phyloP scores from a whole-genome alignment of 225 moss, liverwort and hornwort species.

The Sphagnum tenellum region DNA sequence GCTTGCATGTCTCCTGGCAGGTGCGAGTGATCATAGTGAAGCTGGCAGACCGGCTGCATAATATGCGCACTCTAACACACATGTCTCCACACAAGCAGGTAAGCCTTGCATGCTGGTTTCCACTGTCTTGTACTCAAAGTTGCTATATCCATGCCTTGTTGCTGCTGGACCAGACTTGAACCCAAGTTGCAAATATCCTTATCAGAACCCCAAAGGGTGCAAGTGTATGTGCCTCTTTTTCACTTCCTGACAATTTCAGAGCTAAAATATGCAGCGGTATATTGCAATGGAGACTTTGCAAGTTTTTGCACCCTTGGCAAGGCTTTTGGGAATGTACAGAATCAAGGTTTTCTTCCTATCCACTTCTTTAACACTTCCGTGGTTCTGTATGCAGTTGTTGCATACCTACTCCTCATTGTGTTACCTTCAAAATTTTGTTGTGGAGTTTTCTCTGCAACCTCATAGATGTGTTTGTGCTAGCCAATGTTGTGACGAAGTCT shows the following conservation, averaged over 20 bases:
- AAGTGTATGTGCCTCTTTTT: not conserved
- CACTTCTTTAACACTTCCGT: too few species aligned
- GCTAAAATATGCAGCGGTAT: constrained; percentile 55
- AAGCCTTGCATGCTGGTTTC: not conserved
- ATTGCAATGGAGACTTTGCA: constrained; percentile 95
- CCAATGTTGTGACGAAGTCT: too few species aligned
- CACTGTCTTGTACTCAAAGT: not conserved
- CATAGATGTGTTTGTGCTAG: too few species aligned
- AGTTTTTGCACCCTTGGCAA: constrained; percentile 98
- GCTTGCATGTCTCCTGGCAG: constrained; percentile 23
- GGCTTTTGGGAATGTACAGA: constrained; percentile 85
- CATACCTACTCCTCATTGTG: too few species aligned
- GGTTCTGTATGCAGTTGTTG: too few species aligned
- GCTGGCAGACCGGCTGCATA: constrained; percentile 95
- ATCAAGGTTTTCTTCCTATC: constrained; percentile 51
- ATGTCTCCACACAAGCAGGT: constrained; percentile 99
- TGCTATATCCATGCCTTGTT: not conserved
- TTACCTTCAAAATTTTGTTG: too few species aligned
- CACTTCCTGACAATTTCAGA: not conserved
- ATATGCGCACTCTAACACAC: constrained; percentile 87
- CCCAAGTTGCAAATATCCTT: not conserved
- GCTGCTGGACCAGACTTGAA: not conserved
- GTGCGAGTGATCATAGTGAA: constrained; percentile 98
- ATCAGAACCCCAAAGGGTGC: not conserved
- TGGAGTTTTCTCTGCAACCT: too few species aligned